Base-by-base conservation (phyloP, 495 filamentous ascomycete species). In the Penicillium coffeae region DNA sequence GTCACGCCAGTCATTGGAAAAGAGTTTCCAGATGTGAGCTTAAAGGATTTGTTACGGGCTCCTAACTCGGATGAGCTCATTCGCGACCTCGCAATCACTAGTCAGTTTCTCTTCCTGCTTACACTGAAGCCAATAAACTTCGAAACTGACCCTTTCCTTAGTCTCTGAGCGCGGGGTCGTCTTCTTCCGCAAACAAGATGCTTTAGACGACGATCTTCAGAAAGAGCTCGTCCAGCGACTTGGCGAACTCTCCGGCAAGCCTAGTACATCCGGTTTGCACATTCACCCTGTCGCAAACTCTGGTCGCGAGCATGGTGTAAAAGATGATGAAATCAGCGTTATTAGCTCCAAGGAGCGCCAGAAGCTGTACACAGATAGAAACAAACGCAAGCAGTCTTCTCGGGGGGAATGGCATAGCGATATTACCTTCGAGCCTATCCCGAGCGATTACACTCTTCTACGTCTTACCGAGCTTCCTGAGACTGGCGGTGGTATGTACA, bases 141-240 rank as follows among this genome's bases (percentile, higher is more conserved):
- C 37, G 15, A 27, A 9, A 21, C 32, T 36, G 5, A 33, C 41
- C 20, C 16, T 18, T 9, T 13, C 8, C n/a, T 3, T 25, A 90
- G 87, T 93, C 55, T 91, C 87, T 13, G 82, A 85, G 53, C 81
- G 87, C 0, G 86, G 87, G 2, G 88, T 93, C 0, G 88, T 91
- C 34, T 90, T 89, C 72, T 89, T 93, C 70, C 84, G 87, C 21
- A 76, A 79, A 30, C 88, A 91, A 54, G 78, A 89, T 61, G 75
- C 70, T 43, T 63, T 88, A 7, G 75, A 74, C 53, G 74, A 86
- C 52, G 78, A 84, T 14, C 68, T 82, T 15, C 82, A 87, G 50
- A 90, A 90, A 57, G 76, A 84, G 48, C 76, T 90, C 0, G 73
- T 78, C 2, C 76, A 86, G 43, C 73, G 77, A 2, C 77, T 91